Percentiles rank a stretch among this genome's conserved stretches.
Conservation (phyloP, 1,284 basidiomycete genomes). For the Ustilago vetiveriae region DNA sequence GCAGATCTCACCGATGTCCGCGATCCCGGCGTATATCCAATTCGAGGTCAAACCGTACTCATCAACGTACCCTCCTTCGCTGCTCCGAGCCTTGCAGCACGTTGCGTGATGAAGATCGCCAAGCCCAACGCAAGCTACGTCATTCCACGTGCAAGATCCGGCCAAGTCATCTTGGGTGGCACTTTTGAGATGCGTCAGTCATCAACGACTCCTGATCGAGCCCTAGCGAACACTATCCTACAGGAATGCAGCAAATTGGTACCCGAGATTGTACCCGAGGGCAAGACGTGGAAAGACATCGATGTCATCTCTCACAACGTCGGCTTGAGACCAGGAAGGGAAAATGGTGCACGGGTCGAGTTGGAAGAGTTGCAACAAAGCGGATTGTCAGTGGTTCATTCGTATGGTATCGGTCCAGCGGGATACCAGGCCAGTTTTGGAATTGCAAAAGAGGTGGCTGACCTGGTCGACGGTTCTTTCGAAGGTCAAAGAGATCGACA, state of each 20-base stretch:
- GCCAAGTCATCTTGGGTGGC: conserved; percentile 72
- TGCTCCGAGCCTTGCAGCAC: conserved; percentile 4
- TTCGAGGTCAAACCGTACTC: conserved; percentile 85
- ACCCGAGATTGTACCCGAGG: conserved; percentile 48
- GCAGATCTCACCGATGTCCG: conserved; percentile 66
- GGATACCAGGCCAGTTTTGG: conserved; percentile 63
- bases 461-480: conserved; percentile 29
- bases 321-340: conserved; percentile 50
- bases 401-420: conserved; percentile 59
- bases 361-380: conserved; percentile 11
- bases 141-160: conserved; percentile 71
- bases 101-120: conserved; percentile 50
- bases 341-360: conserved; percentile 52
- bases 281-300: conserved; percentile 46
- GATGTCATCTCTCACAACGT: conserved; percentile 53
- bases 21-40: conserved; percentile 82
- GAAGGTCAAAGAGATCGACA: not conserved
- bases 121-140: conserved; percentile 68
- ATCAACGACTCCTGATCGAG: conserved; percentile 66
- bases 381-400: conserved; percentile 44
- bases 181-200: conserved; percentile 69
- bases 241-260: conserved; percentile 63
- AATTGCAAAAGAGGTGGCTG: conserved; percentile 58
- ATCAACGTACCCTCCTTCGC: conserved; percentile 74
- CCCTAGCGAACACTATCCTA: conserved; percentile 70